These are phyloP conservation scores for Pluteus cervinus DNA, from an alignment of 768 basidiomycete species.

Conservation along the genomic window DNA sequence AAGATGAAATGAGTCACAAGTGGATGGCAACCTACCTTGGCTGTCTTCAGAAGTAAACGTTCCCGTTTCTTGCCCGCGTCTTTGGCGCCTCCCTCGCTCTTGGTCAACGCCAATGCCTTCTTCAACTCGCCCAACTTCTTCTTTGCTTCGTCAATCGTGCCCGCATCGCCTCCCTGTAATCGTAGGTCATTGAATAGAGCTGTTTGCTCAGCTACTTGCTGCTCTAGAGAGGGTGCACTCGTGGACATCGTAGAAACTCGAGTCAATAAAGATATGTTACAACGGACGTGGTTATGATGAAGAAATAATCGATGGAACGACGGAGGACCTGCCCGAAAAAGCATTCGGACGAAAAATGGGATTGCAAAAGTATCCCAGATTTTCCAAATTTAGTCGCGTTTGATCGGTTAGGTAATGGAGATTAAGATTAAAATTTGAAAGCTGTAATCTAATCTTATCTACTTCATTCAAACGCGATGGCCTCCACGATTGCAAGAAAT, in stretches of 20 bases:
- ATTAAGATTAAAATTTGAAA: no score
- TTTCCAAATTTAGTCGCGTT: no score
- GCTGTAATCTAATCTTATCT: no score
- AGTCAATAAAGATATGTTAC: no score
- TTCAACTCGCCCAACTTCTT: conserved; percentile 69
- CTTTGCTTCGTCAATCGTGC: conserved; percentile 52
- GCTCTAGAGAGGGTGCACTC: conserved; percentile 38
- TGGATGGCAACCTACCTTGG: conserved; percentile 58
- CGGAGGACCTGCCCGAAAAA: no score
- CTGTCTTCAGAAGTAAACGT: conserved; percentile 80
- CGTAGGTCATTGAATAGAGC: conserved; percentile 58
- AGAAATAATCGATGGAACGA: no score
- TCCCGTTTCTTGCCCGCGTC: conserved; percentile 56
- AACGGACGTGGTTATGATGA: no score
- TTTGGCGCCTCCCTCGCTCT: conserved; percentile 30
- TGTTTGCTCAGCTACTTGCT: conserved; percentile 51
- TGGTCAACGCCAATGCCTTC: conserved; percentile 42
- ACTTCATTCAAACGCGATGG: no score
- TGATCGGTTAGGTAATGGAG: no score
- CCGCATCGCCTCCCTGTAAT: conserved; percentile 43
- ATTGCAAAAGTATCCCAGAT: no score
- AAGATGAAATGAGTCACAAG: conserved; percentile 8
- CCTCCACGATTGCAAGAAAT: conserved; percentile 34
- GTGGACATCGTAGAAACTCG: no score
- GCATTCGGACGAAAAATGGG: no score